Evolutionary conservation across 2,329 filamentous ascomycete genomes (phyloP).

Genomic region (Scedosporium aurantiacum): DNA sequence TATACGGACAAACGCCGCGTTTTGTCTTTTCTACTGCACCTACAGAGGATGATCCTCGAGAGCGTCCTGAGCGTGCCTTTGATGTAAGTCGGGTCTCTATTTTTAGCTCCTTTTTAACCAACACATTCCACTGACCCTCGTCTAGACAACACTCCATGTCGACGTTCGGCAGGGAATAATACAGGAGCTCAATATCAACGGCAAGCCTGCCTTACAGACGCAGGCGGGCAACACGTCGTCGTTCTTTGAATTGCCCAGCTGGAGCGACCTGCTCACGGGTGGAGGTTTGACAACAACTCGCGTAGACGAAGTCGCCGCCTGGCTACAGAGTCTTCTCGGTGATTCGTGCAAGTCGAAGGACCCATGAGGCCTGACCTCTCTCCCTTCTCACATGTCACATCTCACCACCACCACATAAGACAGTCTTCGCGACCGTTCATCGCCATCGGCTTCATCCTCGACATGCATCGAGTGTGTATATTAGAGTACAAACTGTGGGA

Average conservation of each 20-base stretch:
- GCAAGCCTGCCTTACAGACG: constrained; percentile 1
- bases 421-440: background rate
- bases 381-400: background rate
- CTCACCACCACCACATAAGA: background rate
- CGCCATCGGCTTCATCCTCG: background rate
- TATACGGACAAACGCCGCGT: constrained; percentile 74
- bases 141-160: constrained; percentile 19
- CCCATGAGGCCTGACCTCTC: background rate
- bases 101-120: background rate
- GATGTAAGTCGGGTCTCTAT: constrained; percentile 23
- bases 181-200: constrained; percentile 20
- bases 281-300: constrained; percentile 1
- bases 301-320: background rate
- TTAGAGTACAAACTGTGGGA: background rate
- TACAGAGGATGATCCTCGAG: constrained; percentile 45
- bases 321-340: constrained; percentile 8
- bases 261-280: constrained; percentile 2
- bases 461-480: background rate
- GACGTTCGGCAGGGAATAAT: constrained; percentile 26
- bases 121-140: background rate
- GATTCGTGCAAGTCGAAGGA: constrained; percentile 6
- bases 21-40: constrained; percentile 61
- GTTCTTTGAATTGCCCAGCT: constrained; percentile 10
- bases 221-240: background rate
- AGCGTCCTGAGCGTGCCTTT: constrained; percentile 37